phyloP scores from a whole-genome alignment of 2,329 filamentous ascomycete genomes.

The Amesomyces nigricolor region DNA sequence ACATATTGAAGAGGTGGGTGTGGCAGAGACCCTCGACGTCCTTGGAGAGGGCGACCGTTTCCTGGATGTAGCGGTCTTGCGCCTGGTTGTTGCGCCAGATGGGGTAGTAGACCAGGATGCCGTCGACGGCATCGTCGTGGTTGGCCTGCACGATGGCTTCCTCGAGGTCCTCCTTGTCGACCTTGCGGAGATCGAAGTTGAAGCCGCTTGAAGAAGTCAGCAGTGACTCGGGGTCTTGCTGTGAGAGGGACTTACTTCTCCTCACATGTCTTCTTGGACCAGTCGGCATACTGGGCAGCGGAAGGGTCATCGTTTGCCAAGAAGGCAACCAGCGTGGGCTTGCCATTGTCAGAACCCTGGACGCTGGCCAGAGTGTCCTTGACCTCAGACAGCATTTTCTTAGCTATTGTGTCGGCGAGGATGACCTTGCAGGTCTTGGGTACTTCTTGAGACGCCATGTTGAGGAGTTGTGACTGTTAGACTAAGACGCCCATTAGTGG shows the following conservation, averaged over 20 bases:
- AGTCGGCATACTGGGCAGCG: constrained; percentile 89
- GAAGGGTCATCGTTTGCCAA: constrained; percentile 88
- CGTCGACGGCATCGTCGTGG: constrained; percentile 68
- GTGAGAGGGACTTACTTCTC: constrained; percentile 70
- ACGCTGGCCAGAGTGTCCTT: constrained; percentile 67
- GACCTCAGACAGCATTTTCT: constrained; percentile 72
- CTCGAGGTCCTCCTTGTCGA: constrained; percentile 84
- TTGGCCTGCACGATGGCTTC: constrained; percentile 84
- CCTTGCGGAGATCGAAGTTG: constrained; percentile 75
- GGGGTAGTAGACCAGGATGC: constrained; percentile 96
- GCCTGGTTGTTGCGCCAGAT: constrained; percentile 76
- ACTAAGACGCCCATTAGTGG: constrained; percentile 13
- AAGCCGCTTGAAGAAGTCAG: constrained; percentile 61
- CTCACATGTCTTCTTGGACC: constrained; percentile 91
- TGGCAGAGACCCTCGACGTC: constrained; percentile 95
- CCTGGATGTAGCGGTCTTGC: constrained; percentile 93
- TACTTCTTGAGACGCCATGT: constrained; percentile 39
- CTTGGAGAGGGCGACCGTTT: constrained; percentile 83
- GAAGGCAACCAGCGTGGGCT: constrained; percentile 83
- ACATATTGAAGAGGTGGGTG: constrained; percentile 98
- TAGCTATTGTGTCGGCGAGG: constrained; percentile 80
- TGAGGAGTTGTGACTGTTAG: constrained; percentile 14
- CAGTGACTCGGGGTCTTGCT: not conserved
- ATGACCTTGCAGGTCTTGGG: constrained; percentile 86
- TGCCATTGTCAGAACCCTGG: constrained; percentile 46